Conservation (phyloP, 768 basidiomycete genomes). For the Rickenella mellea region DNA sequence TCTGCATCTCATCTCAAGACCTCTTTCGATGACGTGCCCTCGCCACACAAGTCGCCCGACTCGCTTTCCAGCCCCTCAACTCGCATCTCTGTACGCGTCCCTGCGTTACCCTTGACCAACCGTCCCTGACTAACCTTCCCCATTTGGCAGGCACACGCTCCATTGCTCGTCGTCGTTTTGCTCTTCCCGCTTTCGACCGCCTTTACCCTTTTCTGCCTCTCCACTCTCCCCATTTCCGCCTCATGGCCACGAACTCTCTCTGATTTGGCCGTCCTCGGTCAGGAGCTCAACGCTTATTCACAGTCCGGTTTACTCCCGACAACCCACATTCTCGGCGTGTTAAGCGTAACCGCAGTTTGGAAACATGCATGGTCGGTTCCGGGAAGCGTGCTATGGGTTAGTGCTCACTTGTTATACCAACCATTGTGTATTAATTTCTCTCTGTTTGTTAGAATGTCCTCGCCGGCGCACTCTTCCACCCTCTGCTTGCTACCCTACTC, state of each 20-base stretch:
- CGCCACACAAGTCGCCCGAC: slow-evolving; percentile 15
- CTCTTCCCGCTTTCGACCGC: slow-evolving; percentile 62
- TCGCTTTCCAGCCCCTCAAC: slow-evolving; percentile 10
- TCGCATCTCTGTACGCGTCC: slow-evolving; percentile 20
- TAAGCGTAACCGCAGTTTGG: slow-evolving; percentile 82
- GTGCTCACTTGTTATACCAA: slow-evolving; percentile 18
- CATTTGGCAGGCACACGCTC: slow-evolving; percentile 36
- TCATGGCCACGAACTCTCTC: slow-evolving; percentile 68
- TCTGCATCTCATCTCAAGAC: slow-evolving; percentile 40
- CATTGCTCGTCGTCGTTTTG: slow-evolving; percentile 61
- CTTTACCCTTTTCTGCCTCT: slow-evolving; percentile 33
- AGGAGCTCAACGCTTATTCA: slow-evolving; percentile 70
- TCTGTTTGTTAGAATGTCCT: slow-evolving; percentile 66
- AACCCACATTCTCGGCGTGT: slow-evolving; percentile 72
- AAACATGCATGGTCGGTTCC: slow-evolving; percentile 98
- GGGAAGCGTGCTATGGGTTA: slow-evolving; percentile 84
- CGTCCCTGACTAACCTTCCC: slow-evolving; percentile 15
- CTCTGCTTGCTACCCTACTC: slow-evolving; percentile 70
- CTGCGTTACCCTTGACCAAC: slow-evolving; percentile 33
- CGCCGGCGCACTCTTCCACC: slow-evolving; percentile 79
- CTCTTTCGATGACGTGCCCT: slow-evolving; percentile 33
- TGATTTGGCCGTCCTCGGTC: slow-evolving; percentile 67
- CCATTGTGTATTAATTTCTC: slow-evolving; percentile 9
- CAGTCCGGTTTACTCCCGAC: slow-evolving; percentile 55
- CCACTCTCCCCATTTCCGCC: slow-evolving; percentile 59